Base-by-base conservation (phyloP, 2,329 filamentous ascomycete genomes). In the Penicillium concentricum region DNA sequence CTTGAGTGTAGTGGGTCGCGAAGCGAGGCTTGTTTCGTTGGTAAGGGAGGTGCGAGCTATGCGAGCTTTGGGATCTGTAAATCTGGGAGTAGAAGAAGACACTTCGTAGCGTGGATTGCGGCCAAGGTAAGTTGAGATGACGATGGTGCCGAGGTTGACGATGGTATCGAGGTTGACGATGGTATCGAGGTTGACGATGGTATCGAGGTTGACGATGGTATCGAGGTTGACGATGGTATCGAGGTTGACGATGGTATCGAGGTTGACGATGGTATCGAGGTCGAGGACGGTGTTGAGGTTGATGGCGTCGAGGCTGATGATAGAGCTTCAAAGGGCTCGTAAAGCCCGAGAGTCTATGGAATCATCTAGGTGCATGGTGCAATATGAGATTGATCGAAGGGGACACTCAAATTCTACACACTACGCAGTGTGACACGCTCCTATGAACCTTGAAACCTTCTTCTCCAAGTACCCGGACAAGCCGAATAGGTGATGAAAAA, bases 401-500 rank as follows among this genome's bases (percentile, higher is more conserved):
- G 28, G 28, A 5, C 12, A 39, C 5, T 13, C 12, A 16, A 35
- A 6, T 6, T 16, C 32, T 35, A 16, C 4, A 34, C 15, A 35
- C 32, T 35, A 35, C 6, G 32, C 6, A 7, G 15, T 35, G 15
- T 6, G 32, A 35, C 15, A 35, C 6, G 32, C 30, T 32, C 4
- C 10, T 13, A 32, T 1, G 6, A 32, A 32, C 13, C 4, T 32
- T 32, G 0, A 13, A 32, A 13, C 9, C 69, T 78, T 35, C 82
- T 86, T 86, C 84, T 76, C 83, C 81, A 79, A 81, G 70, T 65
- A 74, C 69, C 73, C 74, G 77, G 77, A 63, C 75, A 74, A 79
- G 78, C 82, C 78, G 76, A 66, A 71, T 67, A 61, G 67, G 78
- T 76, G 84, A 86, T 82, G 84, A 84, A 84, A 75, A 35, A 35